Conservation (phyloP, 345 rosid genomes). For the Lepidium aucheri region DNA sequence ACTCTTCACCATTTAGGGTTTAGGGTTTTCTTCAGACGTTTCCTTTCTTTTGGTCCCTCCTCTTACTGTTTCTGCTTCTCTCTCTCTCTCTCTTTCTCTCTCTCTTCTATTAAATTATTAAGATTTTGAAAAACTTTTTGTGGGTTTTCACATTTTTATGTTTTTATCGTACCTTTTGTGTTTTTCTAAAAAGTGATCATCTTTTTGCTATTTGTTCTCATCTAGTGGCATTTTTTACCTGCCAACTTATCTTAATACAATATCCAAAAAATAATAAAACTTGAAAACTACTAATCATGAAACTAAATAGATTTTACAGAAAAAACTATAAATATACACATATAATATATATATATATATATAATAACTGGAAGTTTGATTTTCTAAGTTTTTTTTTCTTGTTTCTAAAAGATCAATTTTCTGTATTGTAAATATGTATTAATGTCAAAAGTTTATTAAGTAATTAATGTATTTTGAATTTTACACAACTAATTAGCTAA, state of each 20-base stretch:
- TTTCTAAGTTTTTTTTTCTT: no score
- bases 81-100: neutral
- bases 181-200: constrained; percentile 1
- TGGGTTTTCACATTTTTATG: neutral
- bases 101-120: constrained; percentile 3
- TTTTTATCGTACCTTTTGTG: neutral
- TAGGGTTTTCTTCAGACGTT: constrained; percentile 21
- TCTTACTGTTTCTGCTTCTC: constrained; percentile 1
- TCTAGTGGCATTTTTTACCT: constrained; percentile 7
- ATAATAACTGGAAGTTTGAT: no score
- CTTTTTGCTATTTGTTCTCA: constrained; percentile 13
- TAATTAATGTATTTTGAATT: no score
- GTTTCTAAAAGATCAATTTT: no score
- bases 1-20: constrained; percentile 23
- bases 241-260: constrained; percentile 2
- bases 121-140: neutral
- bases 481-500: no score
- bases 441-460: no score
- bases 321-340: no score
- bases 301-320: neutral
- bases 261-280: neutral
- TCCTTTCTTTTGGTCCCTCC: constrained; percentile 14
- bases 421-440: no score
- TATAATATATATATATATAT: no score
- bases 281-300: neutral